Conservation (phyloP, 2,329 filamentous ascomycete genomes). For the Xylogone sp. region DNA sequence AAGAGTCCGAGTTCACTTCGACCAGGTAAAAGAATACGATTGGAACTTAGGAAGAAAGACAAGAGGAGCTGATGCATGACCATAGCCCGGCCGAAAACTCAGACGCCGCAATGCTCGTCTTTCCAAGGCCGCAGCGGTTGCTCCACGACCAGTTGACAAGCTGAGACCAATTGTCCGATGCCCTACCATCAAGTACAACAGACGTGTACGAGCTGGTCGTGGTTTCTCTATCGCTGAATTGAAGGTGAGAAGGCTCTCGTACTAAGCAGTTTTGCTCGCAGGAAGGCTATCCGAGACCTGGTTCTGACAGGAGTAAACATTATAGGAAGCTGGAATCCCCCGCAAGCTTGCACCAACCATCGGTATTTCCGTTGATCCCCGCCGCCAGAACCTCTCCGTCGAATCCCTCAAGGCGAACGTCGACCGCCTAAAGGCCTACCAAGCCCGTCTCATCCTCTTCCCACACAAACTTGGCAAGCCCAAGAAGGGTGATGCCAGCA, state of each 20-base stretch:
- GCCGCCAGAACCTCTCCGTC: conserved; percentile 95
- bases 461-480: conserved; percentile 89
- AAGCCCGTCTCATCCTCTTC: conserved; percentile 93
- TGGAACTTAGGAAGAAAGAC: conserved; percentile 11
- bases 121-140: conserved; percentile 91
- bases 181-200: conserved; percentile 98
- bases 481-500: conserved; percentile 87
- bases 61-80: conserved; percentile 25
- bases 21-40: conserved; percentile 71
- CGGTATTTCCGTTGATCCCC: conserved; percentile 94
- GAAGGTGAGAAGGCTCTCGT: conserved; percentile 64
- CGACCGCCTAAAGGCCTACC: conserved; percentile 96
- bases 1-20: conserved; percentile 98
- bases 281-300: conserved; percentile 13
- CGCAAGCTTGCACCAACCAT: conserved; percentile 92
- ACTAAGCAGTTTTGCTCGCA: conserved; percentile 1
- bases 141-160: conserved; percentile 95
- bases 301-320: conserved; percentile 13
- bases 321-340: conserved; percentile 88
- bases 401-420: conserved; percentile 95
- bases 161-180: conserved; percentile 91
- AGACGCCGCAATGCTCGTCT: conserved; percentile 86
- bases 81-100: conserved; percentile 92
- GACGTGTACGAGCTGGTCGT: conserved; percentile 91
- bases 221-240: conserved; percentile 97